Percentiles rank a stretch among this genome's conserved stretches.
Evolutionary conservation across 139 green algal genomes (phyloP).

Genomic region (Tetraselmis chui): DNA sequence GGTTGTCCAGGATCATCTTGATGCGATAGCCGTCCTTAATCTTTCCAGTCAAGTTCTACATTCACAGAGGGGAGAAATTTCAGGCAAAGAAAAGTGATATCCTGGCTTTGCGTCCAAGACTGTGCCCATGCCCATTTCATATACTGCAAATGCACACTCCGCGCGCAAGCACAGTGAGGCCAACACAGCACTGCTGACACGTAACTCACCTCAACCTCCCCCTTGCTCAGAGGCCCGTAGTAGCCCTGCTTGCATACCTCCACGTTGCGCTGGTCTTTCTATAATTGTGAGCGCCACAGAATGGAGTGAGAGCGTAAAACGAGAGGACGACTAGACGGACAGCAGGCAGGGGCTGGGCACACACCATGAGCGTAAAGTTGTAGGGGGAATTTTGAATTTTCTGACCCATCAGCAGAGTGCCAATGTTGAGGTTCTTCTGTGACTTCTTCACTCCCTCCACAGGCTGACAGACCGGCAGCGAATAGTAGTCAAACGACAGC

Average conservation of each 20-base stretch:
- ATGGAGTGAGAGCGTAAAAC: no score
- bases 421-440: conserved; percentile 72
- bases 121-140: no score
- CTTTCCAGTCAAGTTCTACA: conserved; percentile 47
- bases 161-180: no score
- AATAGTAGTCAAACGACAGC: conserved; percentile 91
- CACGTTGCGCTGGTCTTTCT: background rate
- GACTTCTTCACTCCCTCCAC: conserved; percentile 63
- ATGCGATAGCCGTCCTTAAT: conserved; percentile 85
- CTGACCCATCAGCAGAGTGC: conserved; percentile 84
- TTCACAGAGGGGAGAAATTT: background rate
- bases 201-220: conserved; percentile 34
- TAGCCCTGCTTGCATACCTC: conserved; percentile 23
- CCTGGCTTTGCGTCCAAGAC: background rate
- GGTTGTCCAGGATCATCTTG: conserved; percentile 92
- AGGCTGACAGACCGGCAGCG: conserved; percentile 88
- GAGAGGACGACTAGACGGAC: background rate
- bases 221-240: conserved; percentile 36
- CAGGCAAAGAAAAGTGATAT: no score
- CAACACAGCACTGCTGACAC: no score
- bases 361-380: conserved; percentile 80
- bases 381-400: conserved; percentile 89
- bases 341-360: background rate
- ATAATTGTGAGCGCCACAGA: no score
- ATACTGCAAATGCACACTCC: no score